A percentile compares a stretch with the other conserved stretches of the same genome.
Evolutionary conservation across 345 rosid genomes (phyloP).

Genomic region (Citrus australasica): DNA sequence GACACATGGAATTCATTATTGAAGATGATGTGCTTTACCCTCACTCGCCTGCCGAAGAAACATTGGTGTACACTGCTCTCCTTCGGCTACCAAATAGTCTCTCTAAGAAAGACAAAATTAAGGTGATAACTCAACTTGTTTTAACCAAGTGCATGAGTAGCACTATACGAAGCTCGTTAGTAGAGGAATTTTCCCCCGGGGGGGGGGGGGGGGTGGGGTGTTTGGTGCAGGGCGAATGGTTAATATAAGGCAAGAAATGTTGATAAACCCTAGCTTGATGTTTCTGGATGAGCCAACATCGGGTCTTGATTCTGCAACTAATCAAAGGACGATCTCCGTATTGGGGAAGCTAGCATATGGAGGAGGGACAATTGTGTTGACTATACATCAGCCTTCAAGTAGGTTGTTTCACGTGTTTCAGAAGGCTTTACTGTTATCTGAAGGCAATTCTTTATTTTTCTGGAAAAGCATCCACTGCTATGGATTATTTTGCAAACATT

Average conservation of each 20-base stretch:
- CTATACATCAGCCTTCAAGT: slow-evolving; percentile 68
- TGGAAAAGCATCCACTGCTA: slow-evolving; percentile 38
- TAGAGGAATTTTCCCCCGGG: slow-evolving; percentile 26
- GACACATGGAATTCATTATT: slow-evolving; percentile 50
- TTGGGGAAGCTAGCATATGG: slow-evolving; percentile 40
- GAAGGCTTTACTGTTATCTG: slow-evolving; percentile 47
- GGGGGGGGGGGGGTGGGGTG: too few relatives aligned
- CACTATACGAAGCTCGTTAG: slow-evolving; percentile 29
- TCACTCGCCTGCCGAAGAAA: slow-evolving; percentile 38
- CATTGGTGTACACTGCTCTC: slow-evolving; percentile 34
- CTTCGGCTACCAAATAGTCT: slow-evolving; percentile 25
- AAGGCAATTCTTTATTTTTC: slow-evolving; percentile 53
- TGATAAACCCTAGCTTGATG: slow-evolving; percentile 54
- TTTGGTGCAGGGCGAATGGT: slow-evolving; percentile 13
- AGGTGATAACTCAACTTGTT: slow-evolving; percentile 34
- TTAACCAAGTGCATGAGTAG: slow-evolving; percentile 39
- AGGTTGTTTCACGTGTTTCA: slow-evolving; percentile 56
- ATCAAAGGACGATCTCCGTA: slow-evolving; percentile 44
- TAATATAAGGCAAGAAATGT: slow-evolving; percentile 58
- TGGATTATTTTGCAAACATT: slow-evolving; percentile 42
- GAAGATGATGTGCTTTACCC: slow-evolving; percentile 61
- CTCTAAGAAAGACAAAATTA: slow-evolving; percentile 31
- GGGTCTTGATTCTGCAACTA: slow-evolving; percentile 58
- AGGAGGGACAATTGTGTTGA: slow-evolving; percentile 40
- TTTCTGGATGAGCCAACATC: slow-evolving; percentile 56